A percentile compares a stretch with the other conserved stretches of the same genome.
These are phyloP conservation scores for Venustampulla echinocandica DNA, from an alignment of 495 filamentous ascomycete species.

Conservation along the genomic window DNA sequence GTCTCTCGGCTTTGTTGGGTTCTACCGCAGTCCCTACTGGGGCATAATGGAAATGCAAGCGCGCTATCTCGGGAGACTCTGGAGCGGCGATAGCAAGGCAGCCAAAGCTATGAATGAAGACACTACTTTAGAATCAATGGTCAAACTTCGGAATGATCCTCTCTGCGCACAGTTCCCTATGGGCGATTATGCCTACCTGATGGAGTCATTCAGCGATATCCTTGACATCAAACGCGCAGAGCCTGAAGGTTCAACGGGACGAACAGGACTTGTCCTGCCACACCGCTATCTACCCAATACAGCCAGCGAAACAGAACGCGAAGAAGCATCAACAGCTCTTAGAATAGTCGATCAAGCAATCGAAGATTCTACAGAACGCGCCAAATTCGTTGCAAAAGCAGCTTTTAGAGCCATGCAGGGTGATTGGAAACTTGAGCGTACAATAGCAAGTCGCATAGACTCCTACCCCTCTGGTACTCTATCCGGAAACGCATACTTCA, in stretches of 20 bases:
- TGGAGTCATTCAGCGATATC: conserved; percentile 58
- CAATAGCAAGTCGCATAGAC: conserved; percentile 34
- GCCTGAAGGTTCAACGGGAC: conserved; percentile 14
- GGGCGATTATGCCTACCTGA: conserved; percentile 70
- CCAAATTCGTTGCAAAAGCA: conserved; percentile 46
- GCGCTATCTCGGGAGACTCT: conserved; percentile 46
- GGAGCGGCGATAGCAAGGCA: conserved; percentile 22
- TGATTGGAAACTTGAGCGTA: conserved; percentile 52
- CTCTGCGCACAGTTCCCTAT: conserved; percentile 61
- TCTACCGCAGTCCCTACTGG: conserved; percentile 83
- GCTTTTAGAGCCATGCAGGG: conserved; percentile 70
- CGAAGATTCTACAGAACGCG: conserved; percentile 10
- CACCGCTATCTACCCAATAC: conserved; percentile 18
- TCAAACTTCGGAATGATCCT: conserved; percentile 32
- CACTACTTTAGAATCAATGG: conserved; percentile 33
- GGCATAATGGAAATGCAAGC: conserved; percentile 84
- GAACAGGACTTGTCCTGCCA: conserved; percentile 21
- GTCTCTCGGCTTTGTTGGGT: conserved; percentile 70
- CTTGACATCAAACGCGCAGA: conserved; percentile 33
- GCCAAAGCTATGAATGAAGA: conserved; percentile 24
- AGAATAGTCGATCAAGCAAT: conserved; percentile 7
- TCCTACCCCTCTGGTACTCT: conserved; percentile 52
- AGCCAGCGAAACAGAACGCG: neutral
- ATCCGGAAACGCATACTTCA: conserved; percentile 52
- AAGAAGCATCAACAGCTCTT: conserved; percentile 7